These are phyloP conservation scores for Schizopora paradoxa DNA, from an alignment of 1,284 basidiomycete species.

Conservation along the genomic window DNA sequence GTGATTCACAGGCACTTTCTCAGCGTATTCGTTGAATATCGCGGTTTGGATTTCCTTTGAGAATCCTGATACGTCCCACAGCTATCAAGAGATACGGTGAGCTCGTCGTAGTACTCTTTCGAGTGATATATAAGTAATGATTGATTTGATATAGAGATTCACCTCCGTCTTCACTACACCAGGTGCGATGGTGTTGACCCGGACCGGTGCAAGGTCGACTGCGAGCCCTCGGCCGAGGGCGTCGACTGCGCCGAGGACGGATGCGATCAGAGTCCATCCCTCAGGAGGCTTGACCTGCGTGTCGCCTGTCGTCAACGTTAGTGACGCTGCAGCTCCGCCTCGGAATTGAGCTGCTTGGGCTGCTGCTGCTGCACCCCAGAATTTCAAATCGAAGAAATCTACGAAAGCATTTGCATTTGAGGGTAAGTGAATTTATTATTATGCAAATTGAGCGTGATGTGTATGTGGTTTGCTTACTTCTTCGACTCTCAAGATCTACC, in stretches of 20 bases:
- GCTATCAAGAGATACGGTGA: no score
- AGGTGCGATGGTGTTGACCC: constrained; percentile 19
- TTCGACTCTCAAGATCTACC: neutral
- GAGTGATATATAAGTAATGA: no score
- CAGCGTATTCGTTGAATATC: neutral
- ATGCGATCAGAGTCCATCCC: constrained; percentile 15
- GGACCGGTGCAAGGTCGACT: constrained; percentile 20
- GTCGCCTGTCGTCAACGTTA: constrained; percentile 8
- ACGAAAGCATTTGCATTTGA: neutral
- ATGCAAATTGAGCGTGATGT: neutral
- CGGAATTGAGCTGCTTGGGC: neutral
- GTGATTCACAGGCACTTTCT: constrained; percentile 4
- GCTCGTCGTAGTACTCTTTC: no score
- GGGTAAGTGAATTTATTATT: no score
- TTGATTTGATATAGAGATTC: no score
- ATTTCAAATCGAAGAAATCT: neutral
- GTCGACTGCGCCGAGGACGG: constrained; percentile 18
- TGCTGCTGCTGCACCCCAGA: neutral
- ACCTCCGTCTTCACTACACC: constrained; percentile 19
- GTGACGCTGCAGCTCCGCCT: neutral
- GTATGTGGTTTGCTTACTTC: neutral
- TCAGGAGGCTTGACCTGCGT: constrained; percentile 15
- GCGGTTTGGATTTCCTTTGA: neutral
- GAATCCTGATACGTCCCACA: no score
- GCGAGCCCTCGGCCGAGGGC: constrained; percentile 18